phyloP scores from a whole-genome alignment of 352 stramenopile genomes.

The Phytopythium montanum region DNA sequence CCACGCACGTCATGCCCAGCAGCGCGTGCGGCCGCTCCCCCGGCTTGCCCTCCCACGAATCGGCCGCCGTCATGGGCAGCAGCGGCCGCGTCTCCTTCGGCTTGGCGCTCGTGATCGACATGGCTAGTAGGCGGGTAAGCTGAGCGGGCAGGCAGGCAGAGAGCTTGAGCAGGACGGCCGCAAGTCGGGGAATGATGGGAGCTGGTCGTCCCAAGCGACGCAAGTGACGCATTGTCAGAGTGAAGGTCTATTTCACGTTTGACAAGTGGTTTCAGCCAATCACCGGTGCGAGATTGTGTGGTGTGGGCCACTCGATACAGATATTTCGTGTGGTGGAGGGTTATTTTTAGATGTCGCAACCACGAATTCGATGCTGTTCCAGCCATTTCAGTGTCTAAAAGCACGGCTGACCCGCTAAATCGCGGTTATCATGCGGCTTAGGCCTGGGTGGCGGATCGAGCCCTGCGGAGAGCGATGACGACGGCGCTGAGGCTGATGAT shows the following conservation, averaged over 20 bases:
- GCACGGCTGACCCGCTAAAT: neutral
- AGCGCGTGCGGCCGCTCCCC: conserved; percentile 42
- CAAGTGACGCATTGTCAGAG: neutral
- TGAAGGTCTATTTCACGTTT: neutral
- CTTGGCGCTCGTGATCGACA: conserved; percentile 13
- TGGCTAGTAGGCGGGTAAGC: conserved; percentile 7
- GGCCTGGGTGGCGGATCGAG: neutral
- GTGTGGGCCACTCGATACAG: too few species aligned
- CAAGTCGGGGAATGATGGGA: neutral
- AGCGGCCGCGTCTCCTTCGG: conserved; percentile 20
- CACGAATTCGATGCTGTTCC: neutral
- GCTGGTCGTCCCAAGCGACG: neutral
- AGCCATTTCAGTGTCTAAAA: neutral
- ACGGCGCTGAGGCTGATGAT: conserved; percentile 43
- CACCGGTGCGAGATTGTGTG: too few species aligned
- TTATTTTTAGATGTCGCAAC: neutral
- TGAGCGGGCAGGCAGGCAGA: neutral
- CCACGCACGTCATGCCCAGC: conserved; percentile 61
- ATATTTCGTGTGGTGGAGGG: neutral
- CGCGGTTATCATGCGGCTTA: neutral
- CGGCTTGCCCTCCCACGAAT: conserved; percentile 15
- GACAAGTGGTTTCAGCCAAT: too few species aligned
- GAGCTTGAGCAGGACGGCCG: neutral
- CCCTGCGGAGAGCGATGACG: conserved; percentile 39
- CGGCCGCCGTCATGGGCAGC: conserved; percentile 18